Percentiles rank a stretch among this genome's conserved stretches.
These are phyloP conservation scores for Myxozyma neotropica DNA, from an alignment of 805 yeast genomes.

Conservation along the genomic window DNA sequence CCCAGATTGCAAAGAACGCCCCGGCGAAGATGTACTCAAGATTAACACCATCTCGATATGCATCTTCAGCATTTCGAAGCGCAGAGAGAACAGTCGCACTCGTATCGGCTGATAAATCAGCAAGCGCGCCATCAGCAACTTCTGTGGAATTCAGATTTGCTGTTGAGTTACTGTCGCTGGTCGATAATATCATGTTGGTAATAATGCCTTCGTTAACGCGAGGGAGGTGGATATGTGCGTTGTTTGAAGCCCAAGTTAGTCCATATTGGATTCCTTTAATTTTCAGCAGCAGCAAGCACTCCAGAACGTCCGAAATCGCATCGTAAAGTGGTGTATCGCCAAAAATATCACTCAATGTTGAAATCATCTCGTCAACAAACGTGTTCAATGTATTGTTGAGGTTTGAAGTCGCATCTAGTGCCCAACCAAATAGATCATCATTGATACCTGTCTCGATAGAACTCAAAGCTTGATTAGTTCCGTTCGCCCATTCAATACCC, in stretches of 20 bases:
- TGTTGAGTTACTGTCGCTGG: constrained; percentile 1
- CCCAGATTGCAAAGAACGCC: constrained; percentile 21
- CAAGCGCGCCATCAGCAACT: constrained; percentile 4
- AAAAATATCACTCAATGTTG: constrained; percentile 61
- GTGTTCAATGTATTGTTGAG: constrained; percentile 62
- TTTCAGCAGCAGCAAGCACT: constrained; percentile 79
- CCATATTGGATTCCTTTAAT: constrained; percentile 67
- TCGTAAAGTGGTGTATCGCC: constrained; percentile 65
- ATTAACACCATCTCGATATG: constrained; percentile 14
- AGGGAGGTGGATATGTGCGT: constrained; percentile 64
- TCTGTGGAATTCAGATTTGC: background rate
- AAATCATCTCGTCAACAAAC: constrained; percentile 62
- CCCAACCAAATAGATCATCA: constrained; percentile 65
- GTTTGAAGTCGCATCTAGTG: constrained; percentile 57
- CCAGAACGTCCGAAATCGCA: constrained; percentile 57
- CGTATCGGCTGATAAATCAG: constrained; percentile 6
- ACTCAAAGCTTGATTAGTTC: constrained; percentile 58
- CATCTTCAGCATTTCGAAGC: constrained; percentile 10
- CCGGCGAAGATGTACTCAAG: constrained; percentile 24
- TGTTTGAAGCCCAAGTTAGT: constrained; percentile 72
- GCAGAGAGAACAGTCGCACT: constrained; percentile 17
- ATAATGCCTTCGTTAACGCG: constrained; percentile 44
- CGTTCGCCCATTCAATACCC: constrained; percentile 51
- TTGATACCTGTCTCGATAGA: constrained; percentile 59
- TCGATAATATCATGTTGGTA: background rate